phyloP scores from a whole-genome alignment of 2,329 filamentous ascomycete species.

The Pezicula neosporulosa region DNA sequence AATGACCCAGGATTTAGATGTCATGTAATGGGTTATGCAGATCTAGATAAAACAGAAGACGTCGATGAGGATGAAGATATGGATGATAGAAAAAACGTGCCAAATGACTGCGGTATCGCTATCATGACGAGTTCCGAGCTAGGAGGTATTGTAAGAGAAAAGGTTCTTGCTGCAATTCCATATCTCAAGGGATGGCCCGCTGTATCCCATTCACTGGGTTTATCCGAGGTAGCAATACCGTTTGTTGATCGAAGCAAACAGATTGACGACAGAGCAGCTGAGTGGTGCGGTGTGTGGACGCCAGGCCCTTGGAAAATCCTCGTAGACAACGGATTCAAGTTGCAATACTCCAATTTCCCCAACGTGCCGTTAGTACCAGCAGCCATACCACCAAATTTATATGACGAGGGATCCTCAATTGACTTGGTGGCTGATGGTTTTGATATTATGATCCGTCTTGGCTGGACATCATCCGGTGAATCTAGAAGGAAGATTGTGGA shows the following conservation, averaged over 20 bases:
- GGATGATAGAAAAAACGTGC: background rate
- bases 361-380: no score
- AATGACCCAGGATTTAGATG: conserved; percentile 10
- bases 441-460: no score
- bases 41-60: background rate
- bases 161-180: conserved; percentile 3
- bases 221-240: background rate
- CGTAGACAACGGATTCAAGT: no score
- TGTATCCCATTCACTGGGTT: background rate
- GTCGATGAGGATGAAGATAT: background rate
- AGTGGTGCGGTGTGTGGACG: background rate
- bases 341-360: no score
- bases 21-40: conserved; percentile 6
- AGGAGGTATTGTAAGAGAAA: background rate
- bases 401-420: no score
- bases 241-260: background rate
- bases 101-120: conserved; percentile 4
- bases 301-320: no score
- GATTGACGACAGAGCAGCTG: background rate
- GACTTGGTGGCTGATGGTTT: no score
- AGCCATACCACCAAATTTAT: no score
- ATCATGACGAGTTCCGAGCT: conserved; percentile 9
- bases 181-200: background rate
- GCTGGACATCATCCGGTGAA: no score
- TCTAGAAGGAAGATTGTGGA: no score